Evolutionary conservation across 805 yeast genomes (phyloP), one percentile per base, ranked within the genome.

Genomic region (Saturnispora dispora): DNA sequence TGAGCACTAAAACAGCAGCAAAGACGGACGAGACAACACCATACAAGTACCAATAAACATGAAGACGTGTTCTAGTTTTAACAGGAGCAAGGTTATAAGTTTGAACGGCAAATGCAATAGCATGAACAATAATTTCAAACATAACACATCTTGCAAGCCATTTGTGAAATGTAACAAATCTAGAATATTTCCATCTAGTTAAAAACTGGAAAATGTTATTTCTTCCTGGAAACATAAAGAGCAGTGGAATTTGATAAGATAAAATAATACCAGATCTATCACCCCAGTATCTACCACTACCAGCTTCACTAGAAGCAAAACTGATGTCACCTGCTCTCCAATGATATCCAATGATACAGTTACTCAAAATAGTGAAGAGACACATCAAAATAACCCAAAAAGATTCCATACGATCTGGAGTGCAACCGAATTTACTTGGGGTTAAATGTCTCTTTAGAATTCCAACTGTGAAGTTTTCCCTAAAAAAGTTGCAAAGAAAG

Each of bases 161-260:
- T 48, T 83, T 72, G 61, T 82, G 88, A 58, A 74, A 77, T 30
- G 76, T 67, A 45, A 80, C 69, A 60, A 79, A 82, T 22, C 82
- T 71, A 0, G 82, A 66, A 53, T 67, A 74, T 15, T 70, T 69
- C 83, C 84, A 78, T 25, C 83, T 76, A 1, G 87, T 78, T 17
- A 77, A 17, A 77, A 78, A 77, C 53, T 75, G 80, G 52, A 82
- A 62, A 46, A 83, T 62, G 59, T 82, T 82, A 63, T 82, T 82
- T 57, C 87, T 67, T 41, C 85, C 79, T 2, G 85, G 81, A 60
- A 82, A 80, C 47, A 81, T 63, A 32, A 79, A 67, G 44, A 81
- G 55, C 44, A 79, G 62, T 3, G 88, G 87, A 36, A 74, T 43
- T 53, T 69, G 64, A 66, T 74, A 63, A n/a, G 73, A 70, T 3